phyloP scores from a whole-genome alignment of 2,329 filamentous ascomycete genomes.

The Monosporascus sp. region DNA sequence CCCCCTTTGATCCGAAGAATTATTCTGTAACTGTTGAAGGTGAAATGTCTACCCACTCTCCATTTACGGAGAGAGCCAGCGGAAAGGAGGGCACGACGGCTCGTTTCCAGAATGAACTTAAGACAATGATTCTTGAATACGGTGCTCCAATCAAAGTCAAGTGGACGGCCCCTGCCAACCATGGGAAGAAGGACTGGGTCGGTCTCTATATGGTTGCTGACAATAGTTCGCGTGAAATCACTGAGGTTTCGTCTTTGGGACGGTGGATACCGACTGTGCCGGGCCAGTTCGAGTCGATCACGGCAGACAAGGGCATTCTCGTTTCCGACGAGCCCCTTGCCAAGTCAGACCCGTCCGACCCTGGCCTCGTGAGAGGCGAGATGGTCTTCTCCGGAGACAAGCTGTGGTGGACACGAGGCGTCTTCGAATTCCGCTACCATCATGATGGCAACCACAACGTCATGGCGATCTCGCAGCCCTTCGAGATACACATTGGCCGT shows the following conservation, averaged over 20 bases:
- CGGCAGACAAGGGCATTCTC: constrained; percentile 71
- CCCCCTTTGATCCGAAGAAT: constrained; percentile 70
- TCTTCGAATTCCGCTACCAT: constrained; percentile 96
- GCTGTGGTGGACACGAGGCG: constrained; percentile 93
- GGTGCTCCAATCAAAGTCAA: constrained; percentile 83
- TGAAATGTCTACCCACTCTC: constrained; percentile 45
- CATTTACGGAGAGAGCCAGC: constrained; percentile 54
- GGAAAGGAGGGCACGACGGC: constrained; percentile 69
- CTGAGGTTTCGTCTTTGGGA: constrained; percentile 77
- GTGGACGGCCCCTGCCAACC: constrained; percentile 84
- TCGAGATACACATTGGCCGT: constrained; percentile 77
- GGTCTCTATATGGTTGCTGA: constrained; percentile 95
- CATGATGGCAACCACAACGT: constrained; percentile 89
- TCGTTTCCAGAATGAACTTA: constrained; percentile 62
- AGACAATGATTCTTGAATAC: constrained; percentile 79
- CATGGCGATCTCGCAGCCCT: constrained; percentile 89
- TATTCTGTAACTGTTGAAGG: constrained; percentile 75
- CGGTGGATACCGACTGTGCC: constrained; percentile 81
- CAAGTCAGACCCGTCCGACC: constrained; percentile 45
- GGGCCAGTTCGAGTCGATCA: constrained; percentile 68
- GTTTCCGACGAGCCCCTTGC: constrained; percentile 57
- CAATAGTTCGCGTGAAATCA: constrained; percentile 79
- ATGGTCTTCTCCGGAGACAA: constrained; percentile 88
- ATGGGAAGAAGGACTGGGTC: constrained; percentile 91
- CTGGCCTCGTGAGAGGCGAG: constrained; percentile 67